A percentile compares a stretch with the other conserved stretches of the same genome.
phyloP scores from a whole-genome alignment of 164 flowering plant species.

The Annona cherimola region DNA sequence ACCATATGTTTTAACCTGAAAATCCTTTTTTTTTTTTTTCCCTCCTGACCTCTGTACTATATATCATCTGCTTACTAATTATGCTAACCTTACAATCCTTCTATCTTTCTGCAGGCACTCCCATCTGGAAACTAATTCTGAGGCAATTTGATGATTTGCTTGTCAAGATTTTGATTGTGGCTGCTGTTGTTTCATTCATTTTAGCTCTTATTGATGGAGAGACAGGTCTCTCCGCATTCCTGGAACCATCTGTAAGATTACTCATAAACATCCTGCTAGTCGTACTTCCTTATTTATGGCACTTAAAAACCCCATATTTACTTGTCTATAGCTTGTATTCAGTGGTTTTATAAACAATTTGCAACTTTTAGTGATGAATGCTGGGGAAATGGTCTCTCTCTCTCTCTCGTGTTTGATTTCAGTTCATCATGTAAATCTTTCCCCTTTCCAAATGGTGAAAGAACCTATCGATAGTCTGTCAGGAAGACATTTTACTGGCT shows the following conservation, averaged over 20 bases:
- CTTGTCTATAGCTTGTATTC: not conserved
- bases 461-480: no score
- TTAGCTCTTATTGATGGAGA: conserved; percentile 92
- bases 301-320: not conserved
- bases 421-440: no score
- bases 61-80: not conserved
- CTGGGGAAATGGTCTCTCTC: not conserved
- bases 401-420: not conserved
- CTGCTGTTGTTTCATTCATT: conserved; percentile 80
- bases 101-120: conserved; percentile 59
- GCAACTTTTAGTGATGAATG: not conserved
- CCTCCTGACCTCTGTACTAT: no score
- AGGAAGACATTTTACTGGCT: not conserved
- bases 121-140: conserved; percentile 88
- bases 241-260: conserved; percentile 88
- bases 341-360: not conserved
- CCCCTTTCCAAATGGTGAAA: no score
- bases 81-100: not conserved
- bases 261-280: not conserved
- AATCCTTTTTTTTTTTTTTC: not conserved
- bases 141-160: conserved; percentile 98
- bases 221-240: conserved; percentile 81
- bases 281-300: not conserved
- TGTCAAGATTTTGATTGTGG: conserved; percentile 91
- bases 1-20: not conserved